Evolutionary conservation across 805 yeast genomes (phyloP).

Genomic region (Ogataea zsoltii): DNA sequence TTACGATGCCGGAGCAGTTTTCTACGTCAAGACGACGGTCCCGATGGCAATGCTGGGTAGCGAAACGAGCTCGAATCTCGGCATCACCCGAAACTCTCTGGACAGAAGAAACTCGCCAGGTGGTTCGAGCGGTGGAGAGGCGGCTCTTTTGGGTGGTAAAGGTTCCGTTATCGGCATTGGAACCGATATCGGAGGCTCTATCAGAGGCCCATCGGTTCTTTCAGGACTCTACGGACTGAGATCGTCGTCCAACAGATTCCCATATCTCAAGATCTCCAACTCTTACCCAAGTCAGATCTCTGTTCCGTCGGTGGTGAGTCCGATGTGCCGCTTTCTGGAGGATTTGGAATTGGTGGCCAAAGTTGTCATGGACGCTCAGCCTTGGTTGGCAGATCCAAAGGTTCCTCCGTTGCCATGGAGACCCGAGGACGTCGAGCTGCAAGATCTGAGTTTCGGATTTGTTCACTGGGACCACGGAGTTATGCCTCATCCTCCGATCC

Average conservation of each 20-base stretch:
- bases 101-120: slow-evolving; percentile 41
- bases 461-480: slow-evolving; percentile 44
- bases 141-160: slow-evolving; percentile 33
- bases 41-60: slow-evolving; percentile 45
- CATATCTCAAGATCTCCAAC: slow-evolving; percentile 31
- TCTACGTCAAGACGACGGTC: slow-evolving; percentile 44
- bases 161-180: slow-evolving; percentile 40
- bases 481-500: slow-evolving; percentile 57
- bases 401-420: slow-evolving; percentile 52
- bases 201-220: slow-evolving; percentile 35
- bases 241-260: slow-evolving; percentile 37
- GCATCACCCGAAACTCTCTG: slow-evolving; percentile 39
- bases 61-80: slow-evolving; percentile 41
- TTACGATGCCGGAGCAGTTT: slow-evolving; percentile 41
- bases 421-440: slow-evolving; percentile 16
- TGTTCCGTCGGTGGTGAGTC: slow-evolving; percentile 37
- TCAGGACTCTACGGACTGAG: slow-evolving; percentile 37
- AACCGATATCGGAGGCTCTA: slow-evolving; percentile 42
- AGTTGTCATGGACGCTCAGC: slow-evolving; percentile 39
- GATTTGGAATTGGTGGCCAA: slow-evolving; percentile 40
- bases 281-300: slow-evolving; percentile 35
- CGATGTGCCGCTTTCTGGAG: slow-evolving; percentile 30
- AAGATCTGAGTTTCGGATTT: slow-evolving; percentile 44
- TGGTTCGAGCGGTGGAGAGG: slow-evolving; percentile 50
- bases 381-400: slow-evolving; percentile 53